Conservation (phyloP, 2,329 filamentous ascomycete species). For the Amesomyces nigricolor region DNA sequence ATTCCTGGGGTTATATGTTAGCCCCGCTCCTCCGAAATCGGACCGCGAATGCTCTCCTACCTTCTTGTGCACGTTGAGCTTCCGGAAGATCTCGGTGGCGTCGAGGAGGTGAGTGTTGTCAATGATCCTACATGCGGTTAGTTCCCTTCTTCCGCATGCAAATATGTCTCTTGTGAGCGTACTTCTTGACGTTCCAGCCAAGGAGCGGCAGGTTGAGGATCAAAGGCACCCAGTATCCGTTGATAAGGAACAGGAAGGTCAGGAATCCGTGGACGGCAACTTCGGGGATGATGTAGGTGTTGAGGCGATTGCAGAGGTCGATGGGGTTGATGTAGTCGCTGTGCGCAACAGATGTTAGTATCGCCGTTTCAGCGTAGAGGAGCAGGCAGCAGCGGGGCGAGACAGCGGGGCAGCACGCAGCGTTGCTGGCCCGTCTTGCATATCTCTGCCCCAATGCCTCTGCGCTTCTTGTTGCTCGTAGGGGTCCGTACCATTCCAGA, state of each 20-base stretch:
- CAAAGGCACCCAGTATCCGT: slow-evolving; percentile 95
- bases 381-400: slow-evolving; percentile 8
- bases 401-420: slow-evolving; percentile 1
- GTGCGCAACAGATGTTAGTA: slow-evolving; percentile 19
- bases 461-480: background rate
- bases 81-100: slow-evolving; percentile 98
- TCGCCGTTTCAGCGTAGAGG: background rate
- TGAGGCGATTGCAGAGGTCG: slow-evolving; percentile 99
- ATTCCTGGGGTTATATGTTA: slow-evolving; percentile 60
- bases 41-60: slow-evolving; percentile 38
- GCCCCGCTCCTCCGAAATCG: background rate
- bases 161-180: slow-evolving; percentile 38
- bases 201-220: slow-evolving; percentile 88
- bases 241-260: slow-evolving; percentile 93
- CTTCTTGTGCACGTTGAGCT: slow-evolving; percentile 99
- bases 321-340: slow-evolving; percentile 99
- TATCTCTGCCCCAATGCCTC: background rate
- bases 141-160: background rate
- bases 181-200: slow-evolving; percentile 98
- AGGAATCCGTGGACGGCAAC: slow-evolving; percentile 95
- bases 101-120: slow-evolving; percentile 96
- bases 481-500: slow-evolving; percentile 79
- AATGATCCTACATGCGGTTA: slow-evolving; percentile 63
- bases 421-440: background rate
- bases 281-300: slow-evolving; percentile 99